Percentiles rank a stretch among this genome's conserved stretches.
phyloP scores from a whole-genome alignment of 2,329 filamentous ascomycete genomes.

The Neonectria coccinea region DNA sequence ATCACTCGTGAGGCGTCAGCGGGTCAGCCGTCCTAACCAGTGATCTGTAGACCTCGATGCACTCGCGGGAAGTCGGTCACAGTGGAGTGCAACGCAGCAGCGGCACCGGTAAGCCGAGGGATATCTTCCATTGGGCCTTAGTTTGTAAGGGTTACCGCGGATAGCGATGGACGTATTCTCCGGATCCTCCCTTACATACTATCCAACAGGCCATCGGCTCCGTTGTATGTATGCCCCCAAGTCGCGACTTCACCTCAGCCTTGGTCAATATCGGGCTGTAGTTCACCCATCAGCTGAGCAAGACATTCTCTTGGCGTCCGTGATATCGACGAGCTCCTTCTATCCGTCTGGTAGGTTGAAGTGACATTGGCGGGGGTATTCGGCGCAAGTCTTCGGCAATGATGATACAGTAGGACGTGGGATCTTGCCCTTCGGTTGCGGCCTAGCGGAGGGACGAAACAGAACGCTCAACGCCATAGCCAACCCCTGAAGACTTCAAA shows the following conservation, averaged over 20 bases:
- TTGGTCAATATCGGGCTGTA: neutral
- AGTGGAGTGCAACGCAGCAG: conserved; percentile 14
- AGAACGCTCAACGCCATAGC: conserved; percentile 2
- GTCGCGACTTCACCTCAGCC: conserved; percentile 19
- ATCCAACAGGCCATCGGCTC: conserved; percentile 2
- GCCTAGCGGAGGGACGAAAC: conserved; percentile 8
- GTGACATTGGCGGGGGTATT: conserved; percentile 13
- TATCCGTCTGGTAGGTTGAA: neutral
- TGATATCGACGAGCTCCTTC: conserved; percentile 4
- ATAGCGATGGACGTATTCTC: conserved; percentile 17
- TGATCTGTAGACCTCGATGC: conserved; percentile 10
- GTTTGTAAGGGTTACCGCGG: conserved; percentile 27
- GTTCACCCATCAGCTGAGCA: conserved; percentile 11
- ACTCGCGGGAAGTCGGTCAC: conserved; percentile 18
- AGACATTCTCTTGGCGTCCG: conserved; percentile 14
- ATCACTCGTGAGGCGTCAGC: conserved; percentile 18
- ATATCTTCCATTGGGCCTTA: conserved; percentile 9
- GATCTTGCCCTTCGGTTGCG: conserved; percentile 4
- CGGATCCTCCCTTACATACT: conserved; percentile 9
- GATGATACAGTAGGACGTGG: conserved; percentile 1
- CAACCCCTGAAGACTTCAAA: neutral
- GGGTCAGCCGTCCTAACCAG: conserved; percentile 13
- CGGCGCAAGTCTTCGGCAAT: conserved; percentile 8
- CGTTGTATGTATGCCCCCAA: neutral
- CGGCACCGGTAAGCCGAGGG: conserved; percentile 7